A percentile compares a stretch with the other conserved stretches of the same genome.
phyloP scores from a whole-genome alignment of 768 basidiomycete species.

The Suillus placidus region DNA sequence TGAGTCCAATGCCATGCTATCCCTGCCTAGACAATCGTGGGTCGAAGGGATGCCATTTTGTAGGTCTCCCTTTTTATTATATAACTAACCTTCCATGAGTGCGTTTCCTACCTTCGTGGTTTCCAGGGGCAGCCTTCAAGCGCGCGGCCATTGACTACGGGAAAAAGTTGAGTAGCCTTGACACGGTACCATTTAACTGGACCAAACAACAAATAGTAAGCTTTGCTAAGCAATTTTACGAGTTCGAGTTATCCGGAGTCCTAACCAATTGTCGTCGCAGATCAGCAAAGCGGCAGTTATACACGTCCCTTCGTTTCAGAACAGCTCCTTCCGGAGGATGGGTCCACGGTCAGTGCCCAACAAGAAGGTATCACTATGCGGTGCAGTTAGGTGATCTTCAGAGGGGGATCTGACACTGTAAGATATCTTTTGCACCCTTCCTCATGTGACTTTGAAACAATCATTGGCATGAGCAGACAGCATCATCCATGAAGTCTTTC shows the following conservation, averaged over 20 bases:
- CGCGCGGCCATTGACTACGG: constrained; percentile 15
- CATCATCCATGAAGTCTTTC: constrained; percentile 5
- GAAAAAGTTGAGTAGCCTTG: not conserved
- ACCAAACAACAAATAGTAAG: constrained; percentile 21
- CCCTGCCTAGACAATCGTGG: not conserved
- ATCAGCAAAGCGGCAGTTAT: not conserved
- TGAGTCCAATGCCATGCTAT: not conserved
- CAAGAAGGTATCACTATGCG: constrained; percentile 19
- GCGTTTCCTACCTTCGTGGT: constrained; percentile 21
- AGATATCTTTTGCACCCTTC: not conserved
- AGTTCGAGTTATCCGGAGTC: not conserved
- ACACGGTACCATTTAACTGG: constrained; percentile 20
- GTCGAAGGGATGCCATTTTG: not conserved
- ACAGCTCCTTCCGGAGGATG: constrained; percentile 2
- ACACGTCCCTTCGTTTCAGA: not conserved
- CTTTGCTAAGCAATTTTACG: not conserved
- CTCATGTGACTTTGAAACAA: not conserved
- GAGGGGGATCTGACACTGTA: constrained; percentile 31
- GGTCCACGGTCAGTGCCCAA: not conserved
- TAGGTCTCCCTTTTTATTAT: not conserved
- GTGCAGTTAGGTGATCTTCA: constrained; percentile 14
- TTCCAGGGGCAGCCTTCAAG: constrained; percentile 24
- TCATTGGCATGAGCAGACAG: not conserved
- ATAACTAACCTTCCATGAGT: not conserved
- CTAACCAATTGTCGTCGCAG: not conserved